These are phyloP conservation scores for Coprinopsis cinerea DNA, from an alignment of 768 basidiomycete genomes.

Conservation along the genomic window DNA sequence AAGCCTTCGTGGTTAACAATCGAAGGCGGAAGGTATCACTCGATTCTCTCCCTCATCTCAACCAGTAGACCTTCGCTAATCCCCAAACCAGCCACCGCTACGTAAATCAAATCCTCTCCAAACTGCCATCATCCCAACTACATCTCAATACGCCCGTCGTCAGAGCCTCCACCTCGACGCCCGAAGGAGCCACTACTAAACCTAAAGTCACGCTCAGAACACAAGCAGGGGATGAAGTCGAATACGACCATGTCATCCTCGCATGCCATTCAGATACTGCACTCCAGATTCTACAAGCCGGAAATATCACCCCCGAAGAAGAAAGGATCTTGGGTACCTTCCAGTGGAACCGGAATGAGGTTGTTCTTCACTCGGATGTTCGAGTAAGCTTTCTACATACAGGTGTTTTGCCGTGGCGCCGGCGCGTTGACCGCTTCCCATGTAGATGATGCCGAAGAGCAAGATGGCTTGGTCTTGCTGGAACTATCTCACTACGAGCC, in stretches of 20 bases:
- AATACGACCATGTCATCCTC: conserved; percentile 68
- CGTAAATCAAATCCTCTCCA: conserved; percentile 54
- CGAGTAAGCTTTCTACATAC: conserved; percentile 33
- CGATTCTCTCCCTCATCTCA: neutral
- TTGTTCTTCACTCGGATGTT: conserved; percentile 59
- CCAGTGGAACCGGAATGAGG: conserved; percentile 64
- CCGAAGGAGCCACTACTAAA: conserved; percentile 12
- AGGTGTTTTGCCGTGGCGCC: neutral
- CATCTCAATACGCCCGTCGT: conserved; percentile 56
- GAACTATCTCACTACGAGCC: conserved; percentile 47
- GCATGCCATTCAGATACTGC: conserved; percentile 70
- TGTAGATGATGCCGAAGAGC: conserved; percentile 61
- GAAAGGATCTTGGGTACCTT: conserved; percentile 51
- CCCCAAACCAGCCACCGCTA: conserved; percentile 65
- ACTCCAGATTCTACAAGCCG: conserved; percentile 43
- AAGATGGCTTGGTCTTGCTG: conserved; percentile 68
- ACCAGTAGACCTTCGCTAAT: neutral
- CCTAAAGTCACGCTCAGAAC: conserved; percentile 41
- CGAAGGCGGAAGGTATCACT: conserved; percentile 64
- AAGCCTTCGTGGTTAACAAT: conserved; percentile 73
- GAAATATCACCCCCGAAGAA: conserved; percentile 47
- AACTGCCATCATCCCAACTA: conserved; percentile 44
- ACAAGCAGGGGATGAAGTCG: conserved; percentile 33
- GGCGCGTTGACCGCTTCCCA: neutral
- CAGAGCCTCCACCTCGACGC: conserved; percentile 31